Evolutionary conservation across 768 basidiomycete genomes (phyloP).

Genomic region (Coprinopsis marcescibilis): DNA sequence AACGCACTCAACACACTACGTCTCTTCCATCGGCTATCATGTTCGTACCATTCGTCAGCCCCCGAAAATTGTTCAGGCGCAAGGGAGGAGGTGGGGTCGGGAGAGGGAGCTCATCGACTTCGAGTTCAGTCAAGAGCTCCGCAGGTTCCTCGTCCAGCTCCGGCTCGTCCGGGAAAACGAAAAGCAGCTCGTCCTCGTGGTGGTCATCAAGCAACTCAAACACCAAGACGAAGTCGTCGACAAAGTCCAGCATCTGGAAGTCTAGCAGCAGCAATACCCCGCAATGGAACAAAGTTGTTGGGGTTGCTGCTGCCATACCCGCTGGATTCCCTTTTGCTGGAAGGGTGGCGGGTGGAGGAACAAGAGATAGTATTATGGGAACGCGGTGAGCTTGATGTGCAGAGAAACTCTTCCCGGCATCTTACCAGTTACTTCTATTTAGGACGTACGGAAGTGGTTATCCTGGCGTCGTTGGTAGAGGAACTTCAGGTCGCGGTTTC

Average conservation of each 20-base stretch:
- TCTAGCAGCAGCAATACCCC: not conserved
- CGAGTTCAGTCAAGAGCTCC: not conserved
- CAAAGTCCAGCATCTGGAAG: conserved; percentile 1
- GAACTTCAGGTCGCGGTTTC: conserved; percentile 44
- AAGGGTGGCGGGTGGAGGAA: conserved; percentile 44
- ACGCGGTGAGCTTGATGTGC: conserved; percentile 27
- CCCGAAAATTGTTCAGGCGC: too few relatives aligned
- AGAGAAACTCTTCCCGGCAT: not conserved
- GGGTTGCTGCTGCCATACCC: conserved; percentile 27
- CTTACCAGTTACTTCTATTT: not conserved
- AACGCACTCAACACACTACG: too few relatives aligned
- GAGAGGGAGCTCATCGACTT: not conserved
- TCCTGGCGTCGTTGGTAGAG: conserved; percentile 37
- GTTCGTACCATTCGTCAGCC: too few relatives aligned
- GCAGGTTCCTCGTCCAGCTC: not conserved
- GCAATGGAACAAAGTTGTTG: conserved; percentile 16
- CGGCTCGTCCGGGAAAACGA: not conserved
- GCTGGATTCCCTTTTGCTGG: conserved; percentile 37
- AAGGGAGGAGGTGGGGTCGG: not conserved
- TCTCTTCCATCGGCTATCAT: too few relatives aligned
- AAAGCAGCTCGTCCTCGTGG: not conserved
- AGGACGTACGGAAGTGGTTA: conserved; percentile 60
- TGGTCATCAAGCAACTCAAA: conserved; percentile 3
- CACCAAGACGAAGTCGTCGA: not conserved
- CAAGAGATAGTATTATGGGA: conserved; percentile 35